Conservation (phyloP, 2,329 filamentous ascomycete species). For the Monosporascus sp. region DNA sequence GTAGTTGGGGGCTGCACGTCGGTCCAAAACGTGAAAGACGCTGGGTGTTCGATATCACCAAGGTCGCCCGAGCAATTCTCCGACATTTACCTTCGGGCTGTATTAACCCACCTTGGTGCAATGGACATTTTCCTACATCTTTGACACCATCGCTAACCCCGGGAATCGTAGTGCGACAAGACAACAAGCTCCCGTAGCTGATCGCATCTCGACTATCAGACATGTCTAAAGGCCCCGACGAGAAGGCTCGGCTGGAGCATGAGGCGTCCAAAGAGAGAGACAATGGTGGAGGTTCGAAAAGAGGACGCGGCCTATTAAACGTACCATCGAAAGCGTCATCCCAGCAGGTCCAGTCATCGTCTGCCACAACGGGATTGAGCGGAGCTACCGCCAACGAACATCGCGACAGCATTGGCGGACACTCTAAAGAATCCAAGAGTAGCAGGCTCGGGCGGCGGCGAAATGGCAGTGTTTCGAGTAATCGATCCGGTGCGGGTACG, state of each 20-base stretch:
- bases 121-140: neutral
- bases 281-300: conserved; percentile 17
- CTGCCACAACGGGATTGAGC: conserved; percentile 55
- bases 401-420: conserved; percentile 57
- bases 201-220: conserved; percentile 1
- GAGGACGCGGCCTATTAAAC: conserved; percentile 47
- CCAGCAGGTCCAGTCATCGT: conserved; percentile 54
- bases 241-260: conserved; percentile 21
- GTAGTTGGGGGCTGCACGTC: neutral
- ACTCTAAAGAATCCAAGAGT: conserved; percentile 61
- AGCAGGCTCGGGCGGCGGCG: conserved; percentile 59
- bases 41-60: too few species aligned
- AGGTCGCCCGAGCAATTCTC: too few species aligned
- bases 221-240: conserved; percentile 25
- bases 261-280: conserved; percentile 21
- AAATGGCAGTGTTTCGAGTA: conserved; percentile 65
- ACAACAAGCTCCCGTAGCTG: neutral
- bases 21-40: neutral
- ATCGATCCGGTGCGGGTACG: conserved; percentile 51
- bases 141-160: neutral
- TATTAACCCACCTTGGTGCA: neutral
- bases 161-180: neutral
- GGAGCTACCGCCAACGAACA: conserved; percentile 55
- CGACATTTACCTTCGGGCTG: too few species aligned
- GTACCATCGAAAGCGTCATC: conserved; percentile 61